Conservation (phyloP, 352 stramenopile genomes). For the Globisporangium apiculatum region DNA sequence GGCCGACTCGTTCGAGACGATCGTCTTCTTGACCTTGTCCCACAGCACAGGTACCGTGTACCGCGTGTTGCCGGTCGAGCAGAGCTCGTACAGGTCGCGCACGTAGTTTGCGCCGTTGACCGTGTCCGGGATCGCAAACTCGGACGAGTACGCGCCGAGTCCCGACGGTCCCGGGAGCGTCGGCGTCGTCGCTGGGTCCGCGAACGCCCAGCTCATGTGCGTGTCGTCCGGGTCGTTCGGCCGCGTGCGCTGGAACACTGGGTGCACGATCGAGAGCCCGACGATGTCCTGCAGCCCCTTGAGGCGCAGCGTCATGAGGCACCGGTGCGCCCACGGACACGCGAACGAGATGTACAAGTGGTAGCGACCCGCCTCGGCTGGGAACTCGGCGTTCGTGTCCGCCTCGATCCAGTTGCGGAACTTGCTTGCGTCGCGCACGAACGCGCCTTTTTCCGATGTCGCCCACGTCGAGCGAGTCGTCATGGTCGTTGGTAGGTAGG, state of each 20-base stretch:
- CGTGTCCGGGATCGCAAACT: slow-evolving; percentile 49
- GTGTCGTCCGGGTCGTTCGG: slow-evolving; percentile 60
- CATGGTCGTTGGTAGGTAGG: slow-evolving; percentile 22
- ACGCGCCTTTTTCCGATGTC: slow-evolving; percentile 61
- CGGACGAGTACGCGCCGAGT: slow-evolving; percentile 60
- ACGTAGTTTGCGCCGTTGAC: slow-evolving; percentile 59
- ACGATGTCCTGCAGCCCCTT: slow-evolving; percentile 96
- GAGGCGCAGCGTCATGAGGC: slow-evolving; percentile 82
- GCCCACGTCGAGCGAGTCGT: slow-evolving; percentile 56
- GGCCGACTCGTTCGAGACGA: slow-evolving; percentile 93
- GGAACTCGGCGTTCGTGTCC: slow-evolving; percentile 49
- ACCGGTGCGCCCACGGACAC: slow-evolving; percentile 87
- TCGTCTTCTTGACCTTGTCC: slow-evolving; percentile 86
- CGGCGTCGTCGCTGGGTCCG: slow-evolving; percentile 56
- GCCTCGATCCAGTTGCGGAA: slow-evolving; percentile 80
- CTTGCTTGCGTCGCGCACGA: slow-evolving; percentile 64
- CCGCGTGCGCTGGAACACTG: slow-evolving; percentile 72
- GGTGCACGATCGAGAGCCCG: slow-evolving; percentile 88
- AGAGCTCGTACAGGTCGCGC: slow-evolving; percentile 80
- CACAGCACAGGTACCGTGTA: slow-evolving; percentile 90
- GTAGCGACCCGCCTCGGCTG: slow-evolving; percentile 68
- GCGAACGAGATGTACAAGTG: slow-evolving; percentile 95
- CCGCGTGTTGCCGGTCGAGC: slow-evolving; percentile 62
- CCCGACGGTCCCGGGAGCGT: slow-evolving; percentile 59
- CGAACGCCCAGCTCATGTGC: slow-evolving; percentile 79